phyloP scores from a whole-genome alignment of 2,329 filamentous ascomycete species.

The Cladophialophora bantiana region DNA sequence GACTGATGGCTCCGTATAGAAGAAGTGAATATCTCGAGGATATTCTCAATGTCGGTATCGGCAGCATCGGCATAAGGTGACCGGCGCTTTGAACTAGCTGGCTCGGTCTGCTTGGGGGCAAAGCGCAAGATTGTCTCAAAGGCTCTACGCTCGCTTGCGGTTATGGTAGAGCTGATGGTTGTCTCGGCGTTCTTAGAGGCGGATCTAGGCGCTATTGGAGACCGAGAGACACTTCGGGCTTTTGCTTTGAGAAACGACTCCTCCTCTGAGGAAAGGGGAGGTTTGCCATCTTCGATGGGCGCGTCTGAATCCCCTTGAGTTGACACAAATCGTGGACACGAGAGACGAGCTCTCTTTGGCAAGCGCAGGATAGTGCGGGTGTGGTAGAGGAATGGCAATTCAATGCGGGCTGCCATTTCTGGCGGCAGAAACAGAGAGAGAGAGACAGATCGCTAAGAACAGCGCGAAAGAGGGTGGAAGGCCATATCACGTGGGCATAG shows the following conservation, averaged over 20 bases:
- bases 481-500: slow-evolving; percentile 13
- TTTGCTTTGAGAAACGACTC: slow-evolving; percentile 25
- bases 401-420: slow-evolving; percentile 27
- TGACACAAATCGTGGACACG: slow-evolving; percentile 5
- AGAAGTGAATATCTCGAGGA: slow-evolving; percentile 28
- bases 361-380: slow-evolving; percentile 34
- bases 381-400: slow-evolving; percentile 37
- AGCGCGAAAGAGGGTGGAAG: neutral
- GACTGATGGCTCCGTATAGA: slow-evolving; percentile 19
- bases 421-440: neutral
- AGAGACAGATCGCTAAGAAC: neutral
- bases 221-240: slow-evolving; percentile 15
- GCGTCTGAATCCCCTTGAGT: slow-evolving; percentile 5
- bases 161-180: slow-evolving; percentile 33
- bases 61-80: slow-evolving; percentile 12
- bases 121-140: slow-evolving; percentile 36
- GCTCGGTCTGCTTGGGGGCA: slow-evolving; percentile 23
- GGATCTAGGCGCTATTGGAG: neutral
- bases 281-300: neutral
- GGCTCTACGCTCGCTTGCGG: slow-evolving; percentile 32
- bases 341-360: neutral
- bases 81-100: slow-evolving; percentile 9
- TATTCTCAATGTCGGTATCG: slow-evolving; percentile 31
- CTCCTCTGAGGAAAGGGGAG: neutral
- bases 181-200: slow-evolving; percentile 10